Evolutionary conservation across 1,284 basidiomycete genomes (phyloP), one percentile per base, ranked within the genome.

Genomic region (Trichosporon sp.): DNA sequence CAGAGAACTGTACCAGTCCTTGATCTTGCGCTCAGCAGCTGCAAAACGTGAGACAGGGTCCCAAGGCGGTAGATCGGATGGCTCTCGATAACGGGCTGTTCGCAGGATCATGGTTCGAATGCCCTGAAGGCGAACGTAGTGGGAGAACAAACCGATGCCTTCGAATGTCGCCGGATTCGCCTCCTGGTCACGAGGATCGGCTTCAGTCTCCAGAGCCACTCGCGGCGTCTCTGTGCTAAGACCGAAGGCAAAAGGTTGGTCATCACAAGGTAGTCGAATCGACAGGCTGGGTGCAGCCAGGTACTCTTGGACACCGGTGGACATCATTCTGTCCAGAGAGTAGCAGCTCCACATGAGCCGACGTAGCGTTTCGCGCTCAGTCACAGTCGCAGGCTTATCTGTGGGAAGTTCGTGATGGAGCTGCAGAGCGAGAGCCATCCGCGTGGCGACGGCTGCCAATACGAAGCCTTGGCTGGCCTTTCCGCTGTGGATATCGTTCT

Each of bases 281-380:
- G 62, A 51, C 1, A 73, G 21, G 5, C 29, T 42, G 1, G 47
- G 9, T 0, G 70, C 68, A 0, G 72, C 70, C 15, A 71, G 25
- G 42, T 51, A 67, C 64, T 75, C 74, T 6, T 72, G 62, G 2
- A 72, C 64, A 8, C 74, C 74, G 0, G 73, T 74, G n/a, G 66
- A 65, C 74, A 75, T 72, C 69, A 72, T 74, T 13, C 74, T 60
- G 62, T 75, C 74, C 21, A 75, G 62, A 12, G 68, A 74, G 65
- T 69, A 75, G 68, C 74, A 75, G 27, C 38, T 68, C 69, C 71
- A 75, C 68, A 74, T 72, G 32, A 75, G 68, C 1, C 74, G 66
- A 3, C 74, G 67, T 0, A 73, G 64, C 0, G 74, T 75, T 25
- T 75, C 74, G 9, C 73, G 68, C 34, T 74, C 73, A 6, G 66